Evolutionary conservation across 2,329 filamentous ascomycete genomes (phyloP).

Genomic region (Trichophyton benhamiae): DNA sequence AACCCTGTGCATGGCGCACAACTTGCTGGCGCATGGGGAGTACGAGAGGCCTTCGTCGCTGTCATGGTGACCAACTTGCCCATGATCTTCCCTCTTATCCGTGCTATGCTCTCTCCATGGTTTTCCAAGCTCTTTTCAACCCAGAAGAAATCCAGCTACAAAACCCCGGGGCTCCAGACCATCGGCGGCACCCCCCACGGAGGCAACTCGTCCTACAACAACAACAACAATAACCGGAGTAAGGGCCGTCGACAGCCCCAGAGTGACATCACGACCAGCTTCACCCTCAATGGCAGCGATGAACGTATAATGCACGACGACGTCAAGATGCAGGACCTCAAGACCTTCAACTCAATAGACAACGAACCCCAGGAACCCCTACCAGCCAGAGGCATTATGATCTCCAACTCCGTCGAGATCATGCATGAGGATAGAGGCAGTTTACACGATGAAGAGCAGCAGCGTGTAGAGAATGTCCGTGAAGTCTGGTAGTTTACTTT

Average conservation of each 20-base stretch:
- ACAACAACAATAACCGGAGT: not conserved
- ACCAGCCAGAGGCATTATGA: conserved; percentile 25
- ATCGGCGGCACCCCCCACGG: conserved; percentile 28
- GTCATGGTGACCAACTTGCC: conserved; percentile 34
- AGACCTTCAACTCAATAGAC: conserved; percentile 8
- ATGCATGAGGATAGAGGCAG: not conserved
- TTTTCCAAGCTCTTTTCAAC: conserved; percentile 17
- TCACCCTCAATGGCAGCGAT: conserved; percentile 34
- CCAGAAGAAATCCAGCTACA: conserved; percentile 6
- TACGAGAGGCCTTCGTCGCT: conserved; percentile 36
- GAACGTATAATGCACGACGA: conserved; percentile 34
- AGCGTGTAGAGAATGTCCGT: conserved; percentile 41
- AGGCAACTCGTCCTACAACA: conserved; percentile 11
- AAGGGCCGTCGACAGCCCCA: conserved; percentile 10
- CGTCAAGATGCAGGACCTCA: conserved; percentile 31
- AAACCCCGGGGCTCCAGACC: conserved; percentile 26
- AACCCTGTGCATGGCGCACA: conserved; percentile 24
- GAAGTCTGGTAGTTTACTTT: not conserved
- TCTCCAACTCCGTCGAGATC: conserved; percentile 34
- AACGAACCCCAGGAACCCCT: conserved; percentile 8
- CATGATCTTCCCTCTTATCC: conserved; percentile 31
- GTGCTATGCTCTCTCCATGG: conserved; percentile 17
- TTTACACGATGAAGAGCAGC: conserved; percentile 25
- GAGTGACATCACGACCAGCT: conserved; percentile 16
- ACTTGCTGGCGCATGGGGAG: conserved; percentile 34